A percentile compares a stretch with the other conserved stretches of the same genome.
These are phyloP conservation scores for Boletus semigastroideus DNA, from an alignment of 1,284 basidiomycete species.

Conservation along the genomic window DNA sequence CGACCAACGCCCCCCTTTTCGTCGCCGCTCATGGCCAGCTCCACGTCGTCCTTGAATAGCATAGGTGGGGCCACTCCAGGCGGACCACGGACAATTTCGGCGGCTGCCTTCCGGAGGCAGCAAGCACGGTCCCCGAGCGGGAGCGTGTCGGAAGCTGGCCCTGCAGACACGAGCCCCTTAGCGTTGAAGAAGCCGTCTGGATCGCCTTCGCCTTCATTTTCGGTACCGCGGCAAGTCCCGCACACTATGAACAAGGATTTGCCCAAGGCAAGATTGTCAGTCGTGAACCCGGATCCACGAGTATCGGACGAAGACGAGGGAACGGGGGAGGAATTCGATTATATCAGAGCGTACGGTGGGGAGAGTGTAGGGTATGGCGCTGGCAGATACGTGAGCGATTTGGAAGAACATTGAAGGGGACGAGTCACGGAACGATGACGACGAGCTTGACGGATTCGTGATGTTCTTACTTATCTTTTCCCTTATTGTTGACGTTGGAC, in stretches of 20 bases:
- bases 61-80: neutral
- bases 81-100: conserved; percentile 59
- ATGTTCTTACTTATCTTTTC: neutral
- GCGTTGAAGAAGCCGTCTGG: conserved; percentile 38
- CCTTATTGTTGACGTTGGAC: conserved; percentile 6
- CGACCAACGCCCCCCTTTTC: conserved; percentile 31
- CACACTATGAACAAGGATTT: conserved; percentile 31
- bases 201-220: conserved; percentile 10
- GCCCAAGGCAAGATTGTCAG: conserved; percentile 26
- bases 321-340: conserved; percentile 44
- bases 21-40: conserved; percentile 30
- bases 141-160: conserved; percentile 7
- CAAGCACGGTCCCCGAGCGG: conserved; percentile 37
- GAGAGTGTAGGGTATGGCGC: conserved; percentile 24
- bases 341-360: conserved; percentile 51
- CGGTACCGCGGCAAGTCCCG: conserved; percentile 27
- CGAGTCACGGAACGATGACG: neutral
- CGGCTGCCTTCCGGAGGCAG: conserved; percentile 70
- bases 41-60: conserved; percentile 36
- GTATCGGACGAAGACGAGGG: conserved; percentile 44
- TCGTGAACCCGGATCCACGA: conserved; percentile 31
- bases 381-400: conserved; percentile 30
- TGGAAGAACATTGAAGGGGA: conserved; percentile 15
- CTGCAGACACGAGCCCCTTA: conserved; percentile 47
- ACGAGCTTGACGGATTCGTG: neutral